Percentiles rank a stretch among this genome's conserved stretches.
Evolutionary conservation across 2,329 filamentous ascomycete species (phyloP).

Genomic region (Epicoccum nigrum): DNA sequence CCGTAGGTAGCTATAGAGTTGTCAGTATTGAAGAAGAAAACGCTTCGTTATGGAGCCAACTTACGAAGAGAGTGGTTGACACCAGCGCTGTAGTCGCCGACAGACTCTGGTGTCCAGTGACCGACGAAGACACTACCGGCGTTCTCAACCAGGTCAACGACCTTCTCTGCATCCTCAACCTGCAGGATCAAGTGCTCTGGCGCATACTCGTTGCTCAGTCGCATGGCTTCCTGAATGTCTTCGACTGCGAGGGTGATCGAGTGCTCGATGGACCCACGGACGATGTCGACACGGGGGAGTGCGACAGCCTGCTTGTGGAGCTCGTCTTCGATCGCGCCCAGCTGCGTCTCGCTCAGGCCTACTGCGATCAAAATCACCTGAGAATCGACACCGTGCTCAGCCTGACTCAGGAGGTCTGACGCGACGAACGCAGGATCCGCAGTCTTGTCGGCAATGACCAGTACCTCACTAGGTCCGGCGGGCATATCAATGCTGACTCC

Average conservation of each 20-base stretch:
- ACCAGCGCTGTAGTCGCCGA: constrained; percentile 96
- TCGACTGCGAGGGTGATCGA: constrained; percentile 82
- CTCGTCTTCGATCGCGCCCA: constrained; percentile 88
- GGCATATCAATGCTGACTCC: constrained; percentile 98
- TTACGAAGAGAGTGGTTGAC: constrained; percentile 96
- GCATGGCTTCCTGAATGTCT: constrained; percentile 76
- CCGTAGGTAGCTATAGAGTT: constrained; percentile 82
- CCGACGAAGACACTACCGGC: constrained; percentile 96
- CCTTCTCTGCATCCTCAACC: constrained; percentile 74
- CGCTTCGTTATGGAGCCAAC: neutral
- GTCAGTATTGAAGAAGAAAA: constrained; percentile 8
- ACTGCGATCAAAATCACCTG: constrained; percentile 92
- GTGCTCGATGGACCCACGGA: constrained; percentile 87
- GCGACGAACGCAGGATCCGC: constrained; percentile 95
- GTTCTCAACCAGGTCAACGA: constrained; percentile 83
- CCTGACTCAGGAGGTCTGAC: constrained; percentile 91
- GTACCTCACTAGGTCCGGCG: constrained; percentile 91
- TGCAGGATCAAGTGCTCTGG: constrained; percentile 97
- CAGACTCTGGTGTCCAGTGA: constrained; percentile 95
- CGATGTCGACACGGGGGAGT: constrained; percentile 89
- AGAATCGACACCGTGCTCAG: constrained; percentile 94
- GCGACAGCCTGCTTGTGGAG: constrained; percentile 85
- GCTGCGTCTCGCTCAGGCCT: constrained; percentile 72
- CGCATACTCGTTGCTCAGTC: constrained; percentile 90
- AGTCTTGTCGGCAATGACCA: constrained; percentile 89